Evolutionary conservation across 495 filamentous ascomycete genomes (phyloP), one percentile per base, ranked within the genome.

Genomic region (Cenococcum geophilum): DNA sequence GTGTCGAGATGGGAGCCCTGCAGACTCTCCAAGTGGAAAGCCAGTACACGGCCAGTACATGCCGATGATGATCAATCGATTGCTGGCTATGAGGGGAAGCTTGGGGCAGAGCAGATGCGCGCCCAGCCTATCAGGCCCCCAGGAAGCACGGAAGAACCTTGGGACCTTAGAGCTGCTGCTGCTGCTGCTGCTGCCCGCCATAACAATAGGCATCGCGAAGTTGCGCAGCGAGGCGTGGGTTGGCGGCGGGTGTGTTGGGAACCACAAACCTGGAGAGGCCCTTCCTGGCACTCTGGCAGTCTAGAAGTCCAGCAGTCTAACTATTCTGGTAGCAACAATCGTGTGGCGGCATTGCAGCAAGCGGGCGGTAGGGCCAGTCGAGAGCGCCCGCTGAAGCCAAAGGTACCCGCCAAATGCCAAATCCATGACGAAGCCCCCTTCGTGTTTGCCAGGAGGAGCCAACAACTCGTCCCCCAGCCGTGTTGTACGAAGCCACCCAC

Each of bases 31-130:
- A 52, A 27, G 14, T 52, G 49, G 20, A 52, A 52, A 52, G 49
- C 49, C 49, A 52, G 25, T 32, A 52, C 45, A 20, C 16, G 18
- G 27, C 27, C 27, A 32, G 3, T 32, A 32, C 27, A 32, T 45
- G 40, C 18, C 40, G 52, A 23, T 47, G 55, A 58, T 58, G 55
- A 58, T 42, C 55, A 58, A 58, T 58, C 37, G 55, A 58, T 58
- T 42, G 20, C 55, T 20, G 18, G 55, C 49, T 32, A 32, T 32
- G 27, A 6, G 27, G 27, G 27, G 27, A 2, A 32, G 6, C 4
- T 18, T 18, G 18, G 40, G 40, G 18, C 40, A 45, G 40, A 45
- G 4, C 40, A 16, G 14, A 21, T 35, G 21, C 21, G 52, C 27
- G n/a, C 1, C 25, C 52, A 35, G 25, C 55, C 55, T 45, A 58